A percentile compares a stretch with the other conserved stretches of the same genome.
These are phyloP conservation scores for Pyrrhoderma lamaoense DNA, from an alignment of 1,284 basidiomycete genomes.

Conservation along the genomic window DNA sequence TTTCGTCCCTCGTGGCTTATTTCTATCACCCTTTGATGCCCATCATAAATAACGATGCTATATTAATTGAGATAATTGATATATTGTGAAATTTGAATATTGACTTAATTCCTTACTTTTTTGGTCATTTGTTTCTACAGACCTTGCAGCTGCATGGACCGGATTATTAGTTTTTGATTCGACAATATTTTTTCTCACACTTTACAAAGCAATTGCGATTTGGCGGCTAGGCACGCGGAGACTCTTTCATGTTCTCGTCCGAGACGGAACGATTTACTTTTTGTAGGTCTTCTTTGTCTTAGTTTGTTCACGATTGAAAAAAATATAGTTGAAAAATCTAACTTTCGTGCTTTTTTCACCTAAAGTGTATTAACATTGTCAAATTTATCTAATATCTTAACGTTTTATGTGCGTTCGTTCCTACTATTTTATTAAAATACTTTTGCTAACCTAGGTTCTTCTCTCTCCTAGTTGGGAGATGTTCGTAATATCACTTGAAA, in stretches of 20 bases:
- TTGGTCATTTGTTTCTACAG: constrained; percentile 19
- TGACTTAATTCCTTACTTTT: neutral
- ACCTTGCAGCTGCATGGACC: constrained; percentile 30
- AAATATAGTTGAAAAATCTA: neutral
- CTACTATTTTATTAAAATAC: neutral
- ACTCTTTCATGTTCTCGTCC: constrained; percentile 12
- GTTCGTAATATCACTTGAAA: neutral
- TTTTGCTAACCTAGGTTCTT: neutral
- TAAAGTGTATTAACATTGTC: neutral
- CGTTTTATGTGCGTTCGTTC: neutral
- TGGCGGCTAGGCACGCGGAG: constrained; percentile 11
- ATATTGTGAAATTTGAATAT: no score
- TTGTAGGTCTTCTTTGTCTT: constrained; percentile 7
- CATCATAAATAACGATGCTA: no score
- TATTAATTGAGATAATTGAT: no score
- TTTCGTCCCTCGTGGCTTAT: neutral
- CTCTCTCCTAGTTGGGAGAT: constrained; percentile 4
- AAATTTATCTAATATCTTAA: neutral
- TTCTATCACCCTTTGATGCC: neutral
- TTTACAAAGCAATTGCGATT: constrained; percentile 33
- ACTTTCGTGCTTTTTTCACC: neutral
- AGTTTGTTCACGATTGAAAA: no score
- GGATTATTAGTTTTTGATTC: constrained; percentile 35
- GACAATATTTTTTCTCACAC: constrained; percentile 35
- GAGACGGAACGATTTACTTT: constrained; percentile 18